Evolutionary conservation across 192 early-diverging fungal genomes (phyloP).

Genomic region (Paraglomus brasilianum): DNA sequence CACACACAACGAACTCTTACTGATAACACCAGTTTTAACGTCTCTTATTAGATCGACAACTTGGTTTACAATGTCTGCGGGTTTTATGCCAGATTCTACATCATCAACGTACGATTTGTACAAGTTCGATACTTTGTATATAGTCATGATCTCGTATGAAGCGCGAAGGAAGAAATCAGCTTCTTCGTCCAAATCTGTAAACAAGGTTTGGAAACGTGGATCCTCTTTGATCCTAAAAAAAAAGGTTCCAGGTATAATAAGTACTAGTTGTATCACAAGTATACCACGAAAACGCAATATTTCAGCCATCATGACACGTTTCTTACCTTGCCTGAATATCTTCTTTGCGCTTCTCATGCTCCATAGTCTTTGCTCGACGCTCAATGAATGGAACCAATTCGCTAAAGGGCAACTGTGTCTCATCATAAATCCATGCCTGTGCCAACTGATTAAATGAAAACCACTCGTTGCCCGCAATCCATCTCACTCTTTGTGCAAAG

Average conservation of each 20-base stretch:
- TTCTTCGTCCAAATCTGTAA: slow-evolving; percentile 29
- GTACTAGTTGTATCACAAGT: neutral
- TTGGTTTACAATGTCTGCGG: slow-evolving; percentile 22
- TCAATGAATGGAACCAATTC: slow-evolving; percentile 23
- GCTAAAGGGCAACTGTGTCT: slow-evolving; percentile 20
- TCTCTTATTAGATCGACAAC: slow-evolving; percentile 31
- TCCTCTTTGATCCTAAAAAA: slow-evolving; percentile 28
- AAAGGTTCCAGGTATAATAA: neutral
- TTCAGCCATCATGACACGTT: neutral
- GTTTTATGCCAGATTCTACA: slow-evolving; percentile 25
- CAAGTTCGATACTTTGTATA: slow-evolving; percentile 30
- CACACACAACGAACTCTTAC: slow-evolving; percentile 31
- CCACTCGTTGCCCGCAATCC: slow-evolving; percentile 28
- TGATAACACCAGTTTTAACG: slow-evolving; percentile 30
- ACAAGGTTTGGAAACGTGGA: slow-evolving; percentile 22
- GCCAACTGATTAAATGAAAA: slow-evolving; percentile 32
- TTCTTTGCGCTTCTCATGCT: slow-evolving; percentile 30
- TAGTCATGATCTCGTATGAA: slow-evolving; percentile 28
- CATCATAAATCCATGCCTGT: slow-evolving; percentile 31
- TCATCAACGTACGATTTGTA: slow-evolving; percentile 31
- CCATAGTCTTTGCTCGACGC: slow-evolving; percentile 28
- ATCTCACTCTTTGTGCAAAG: slow-evolving; percentile 20
- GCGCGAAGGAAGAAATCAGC: slow-evolving; percentile 28
- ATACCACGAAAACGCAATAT: neutral
- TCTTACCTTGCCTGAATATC: slow-evolving; percentile 25